phyloP scores from a whole-genome alignment of 192 early-diverging fungal species.

The Fimicolochytrium jonesii region DNA sequence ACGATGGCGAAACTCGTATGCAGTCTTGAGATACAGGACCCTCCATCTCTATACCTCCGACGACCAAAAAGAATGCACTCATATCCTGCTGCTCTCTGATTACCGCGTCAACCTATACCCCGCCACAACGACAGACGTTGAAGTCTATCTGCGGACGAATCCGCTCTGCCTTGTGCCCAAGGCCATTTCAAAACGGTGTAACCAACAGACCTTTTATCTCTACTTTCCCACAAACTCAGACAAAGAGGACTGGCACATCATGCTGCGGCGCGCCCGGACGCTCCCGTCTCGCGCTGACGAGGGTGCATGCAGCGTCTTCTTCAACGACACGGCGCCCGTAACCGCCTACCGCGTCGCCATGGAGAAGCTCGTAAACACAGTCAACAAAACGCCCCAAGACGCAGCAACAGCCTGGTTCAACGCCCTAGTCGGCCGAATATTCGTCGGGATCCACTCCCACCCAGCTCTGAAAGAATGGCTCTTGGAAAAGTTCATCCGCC shows the following conservation, averaged over 20 bases:
- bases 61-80: slow-evolving; percentile 67
- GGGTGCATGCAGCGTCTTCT: slow-evolving; percentile 27
- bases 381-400: slow-evolving; percentile 4
- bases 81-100: slow-evolving; percentile 68
- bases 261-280: slow-evolving; percentile 63
- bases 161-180: slow-evolving; percentile 31
- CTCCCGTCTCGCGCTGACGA: slow-evolving; percentile 33
- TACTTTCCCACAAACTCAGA: slow-evolving; percentile 47
- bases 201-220: slow-evolving; percentile 32
- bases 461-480: slow-evolving; percentile 36
- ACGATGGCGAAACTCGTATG: slow-evolving; percentile 47
- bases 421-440: slow-evolving; percentile 74
- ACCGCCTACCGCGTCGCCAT: slow-evolving; percentile 30
- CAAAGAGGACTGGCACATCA: slow-evolving; percentile 91
- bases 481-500: slow-evolving; percentile 33
- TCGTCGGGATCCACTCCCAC: slow-evolving; percentile 57
- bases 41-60: slow-evolving; percentile 82
- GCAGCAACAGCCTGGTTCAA: slow-evolving; percentile 73
- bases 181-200: too few relatives aligned
- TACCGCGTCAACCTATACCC: slow-evolving; percentile 49
- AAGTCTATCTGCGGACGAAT: slow-evolving; percentile 37
- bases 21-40: slow-evolving; percentile 71
- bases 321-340: slow-evolving; percentile 32
- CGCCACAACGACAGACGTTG: slow-evolving; percentile 21
- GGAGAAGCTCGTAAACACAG: slow-evolving; percentile 35